Conservation (phyloP, 768 basidiomycete genomes). For the Lyophyllum semitale region DNA sequence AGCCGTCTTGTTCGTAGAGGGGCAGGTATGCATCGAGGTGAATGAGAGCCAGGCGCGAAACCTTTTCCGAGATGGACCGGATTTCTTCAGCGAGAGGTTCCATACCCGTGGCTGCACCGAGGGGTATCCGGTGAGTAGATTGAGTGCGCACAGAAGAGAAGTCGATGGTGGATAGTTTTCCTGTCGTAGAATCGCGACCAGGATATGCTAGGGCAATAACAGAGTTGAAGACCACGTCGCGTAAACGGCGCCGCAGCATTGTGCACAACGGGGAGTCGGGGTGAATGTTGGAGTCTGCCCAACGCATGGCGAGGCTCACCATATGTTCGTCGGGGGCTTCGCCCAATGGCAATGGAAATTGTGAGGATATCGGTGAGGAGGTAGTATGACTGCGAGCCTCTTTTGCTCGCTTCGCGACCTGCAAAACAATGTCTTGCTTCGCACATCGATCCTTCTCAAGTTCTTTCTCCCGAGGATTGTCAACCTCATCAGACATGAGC, state of each 20-base stretch:
- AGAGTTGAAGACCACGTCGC: slow-evolving; percentile 61
- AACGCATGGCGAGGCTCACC: slow-evolving; percentile 64
- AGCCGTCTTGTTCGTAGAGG: slow-evolving; percentile 73
- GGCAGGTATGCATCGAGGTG: slow-evolving; percentile 77
- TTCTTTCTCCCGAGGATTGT: slow-evolving; percentile 33
- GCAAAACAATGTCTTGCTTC: slow-evolving; percentile 71
- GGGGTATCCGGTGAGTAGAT: slow-evolving; percentile 16
- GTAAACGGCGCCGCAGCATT: slow-evolving; percentile 64
- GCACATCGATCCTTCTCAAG: slow-evolving; percentile 53
- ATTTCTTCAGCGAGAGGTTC: slow-evolving; percentile 74
- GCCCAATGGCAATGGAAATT: slow-evolving; percentile 26
- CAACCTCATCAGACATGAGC: slow-evolving; percentile 22
- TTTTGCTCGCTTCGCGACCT: slow-evolving; percentile 71
- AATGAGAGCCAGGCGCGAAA: slow-evolving; percentile 71
- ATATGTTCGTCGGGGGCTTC: slow-evolving; percentile 51
- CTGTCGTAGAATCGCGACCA: slow-evolving; percentile 36
- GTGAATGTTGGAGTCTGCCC: slow-evolving; percentile 71
- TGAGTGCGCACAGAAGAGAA: slow-evolving; percentile 19
- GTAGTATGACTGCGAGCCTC: slow-evolving; percentile 34
- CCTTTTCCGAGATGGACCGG: slow-evolving; percentile 64
- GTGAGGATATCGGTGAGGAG: slow-evolving; percentile 22
- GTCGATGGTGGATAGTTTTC: slow-evolving; percentile 28
- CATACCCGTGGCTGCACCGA: slow-evolving; percentile 57
- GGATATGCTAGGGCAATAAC: slow-evolving; percentile 58
- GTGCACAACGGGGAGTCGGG: slow-evolving; percentile 56